Conservation (phyloP, 257 asterid species). For the Ilex aquifolium region DNA sequence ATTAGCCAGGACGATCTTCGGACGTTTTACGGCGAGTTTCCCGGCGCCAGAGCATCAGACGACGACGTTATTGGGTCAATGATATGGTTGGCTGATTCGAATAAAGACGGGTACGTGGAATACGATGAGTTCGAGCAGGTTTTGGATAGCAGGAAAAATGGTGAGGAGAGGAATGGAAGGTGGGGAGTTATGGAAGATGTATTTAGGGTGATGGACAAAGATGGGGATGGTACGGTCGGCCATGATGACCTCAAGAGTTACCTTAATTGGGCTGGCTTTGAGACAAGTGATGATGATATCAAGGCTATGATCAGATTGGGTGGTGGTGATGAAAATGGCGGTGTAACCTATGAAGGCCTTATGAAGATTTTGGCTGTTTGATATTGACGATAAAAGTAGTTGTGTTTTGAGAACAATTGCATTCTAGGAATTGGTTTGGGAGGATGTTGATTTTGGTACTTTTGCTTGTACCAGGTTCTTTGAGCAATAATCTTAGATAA, state of each 20-base stretch:
- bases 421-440: no score
- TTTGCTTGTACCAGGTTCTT: no score
- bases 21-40: conserved; percentile 41
- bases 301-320: conserved; percentile 71
- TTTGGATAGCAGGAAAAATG: conserved; percentile 18
- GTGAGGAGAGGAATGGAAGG: background rate
- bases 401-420: no score
- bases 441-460: no score
- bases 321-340: conserved; percentile 53
- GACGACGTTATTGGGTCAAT: conserved; percentile 59
- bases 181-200: conserved; percentile 61
- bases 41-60: background rate
- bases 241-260: conserved; percentile 57
- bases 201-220: conserved; percentile 75
- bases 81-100: conserved; percentile 61
- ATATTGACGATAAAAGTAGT: background rate
- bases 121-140: conserved; percentile 84
- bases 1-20: conserved; percentile 72
- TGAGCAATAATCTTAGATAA: no score
- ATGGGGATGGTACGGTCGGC: conserved; percentile 90
- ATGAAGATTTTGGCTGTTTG: conserved; percentile 57
- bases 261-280: conserved; percentile 59
- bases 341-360: conserved; percentile 64
- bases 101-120: conserved; percentile 70
- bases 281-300: conserved; percentile 67